These are phyloP conservation scores for Fusarium virguliforme DNA, from an alignment of 2,329 filamentous ascomycete genomes.

Conservation along the genomic window DNA sequence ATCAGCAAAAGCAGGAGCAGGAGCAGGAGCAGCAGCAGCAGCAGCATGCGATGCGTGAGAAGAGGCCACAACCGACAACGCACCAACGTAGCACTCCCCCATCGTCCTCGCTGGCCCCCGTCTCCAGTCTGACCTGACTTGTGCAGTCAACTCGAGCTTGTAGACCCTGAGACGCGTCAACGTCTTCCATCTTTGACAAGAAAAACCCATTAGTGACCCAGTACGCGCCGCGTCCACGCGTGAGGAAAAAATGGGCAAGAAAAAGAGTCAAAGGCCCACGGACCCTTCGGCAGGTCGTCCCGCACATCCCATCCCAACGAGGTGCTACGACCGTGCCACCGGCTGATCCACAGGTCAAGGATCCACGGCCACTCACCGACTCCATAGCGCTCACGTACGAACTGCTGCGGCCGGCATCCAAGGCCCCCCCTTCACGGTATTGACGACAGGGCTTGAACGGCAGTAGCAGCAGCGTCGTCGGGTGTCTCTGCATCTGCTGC, in stretches of 20 bases:
- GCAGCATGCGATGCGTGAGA: conserved; percentile 36
- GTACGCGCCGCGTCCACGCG: conserved; percentile 42
- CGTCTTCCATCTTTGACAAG: neutral
- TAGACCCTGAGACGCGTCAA: conserved; percentile 7
- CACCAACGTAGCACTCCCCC: conserved; percentile 25
- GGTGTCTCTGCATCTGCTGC: conserved; percentile 22
- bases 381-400: conserved; percentile 48
- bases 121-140: conserved; percentile 26
- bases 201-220: conserved; percentile 8
- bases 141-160: conserved; percentile 9
- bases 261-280: conserved; percentile 5
- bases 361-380: conserved; percentile 51
- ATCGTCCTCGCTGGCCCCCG: neutral
- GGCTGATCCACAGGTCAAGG: conserved; percentile 43
- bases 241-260: conserved; percentile 23
- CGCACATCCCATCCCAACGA: conserved; percentile 41
- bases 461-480: conserved; percentile 19
- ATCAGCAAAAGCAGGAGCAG: conserved; percentile 20
- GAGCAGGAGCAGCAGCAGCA: conserved; percentile 20
- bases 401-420: conserved; percentile 43
- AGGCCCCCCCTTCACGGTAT: conserved; percentile 22
- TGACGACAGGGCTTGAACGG: conserved; percentile 30
- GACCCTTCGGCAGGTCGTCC: conserved; percentile 42
- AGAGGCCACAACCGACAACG: conserved; percentile 36
- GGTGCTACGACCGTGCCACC: conserved; percentile 41